phyloP scores from a whole-genome alignment of 2,329 filamentous ascomycete species.

The Epichloe coenophiala region DNA sequence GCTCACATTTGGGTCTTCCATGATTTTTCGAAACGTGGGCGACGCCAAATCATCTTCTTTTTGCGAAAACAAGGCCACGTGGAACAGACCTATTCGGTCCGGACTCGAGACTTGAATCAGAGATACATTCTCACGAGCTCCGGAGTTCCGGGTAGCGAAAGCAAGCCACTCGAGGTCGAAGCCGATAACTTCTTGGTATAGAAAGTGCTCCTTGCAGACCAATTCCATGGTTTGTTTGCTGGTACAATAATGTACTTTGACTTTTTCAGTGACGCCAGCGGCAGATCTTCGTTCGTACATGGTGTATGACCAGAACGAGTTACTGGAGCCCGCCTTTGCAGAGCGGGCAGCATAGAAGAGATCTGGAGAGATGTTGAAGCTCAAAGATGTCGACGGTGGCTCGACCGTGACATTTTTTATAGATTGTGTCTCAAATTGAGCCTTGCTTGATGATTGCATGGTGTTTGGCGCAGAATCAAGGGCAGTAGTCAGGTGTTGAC shows the following conservation, averaged over 20 bases:
- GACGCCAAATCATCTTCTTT: conserved; percentile 46
- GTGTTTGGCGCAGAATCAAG: background rate
- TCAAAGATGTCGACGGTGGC: conserved; percentile 15
- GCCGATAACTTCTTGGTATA: conserved; percentile 58
- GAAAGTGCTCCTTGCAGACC: conserved; percentile 50
- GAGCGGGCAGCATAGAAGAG: conserved; percentile 29
- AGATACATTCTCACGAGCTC: conserved; percentile 57
- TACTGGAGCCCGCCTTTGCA: conserved; percentile 27
- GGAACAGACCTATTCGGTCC: conserved; percentile 67
- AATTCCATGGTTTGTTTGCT: conserved; percentile 53
- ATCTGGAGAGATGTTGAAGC: conserved; percentile 17
- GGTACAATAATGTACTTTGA: conserved; percentile 67
- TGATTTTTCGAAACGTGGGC: conserved; percentile 54
- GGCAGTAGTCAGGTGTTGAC: background rate
- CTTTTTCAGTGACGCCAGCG: conserved; percentile 32
- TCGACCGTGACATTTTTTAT: background rate
- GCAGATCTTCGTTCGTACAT: conserved; percentile 45
- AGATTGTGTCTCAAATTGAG: background rate
- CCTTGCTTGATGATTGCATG: background rate
- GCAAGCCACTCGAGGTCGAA: conserved; percentile 81
- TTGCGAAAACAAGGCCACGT: conserved; percentile 51
- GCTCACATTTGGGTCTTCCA: conserved; percentile 54
- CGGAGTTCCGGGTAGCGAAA: conserved; percentile 29
- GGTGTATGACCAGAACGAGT: conserved; percentile 54
- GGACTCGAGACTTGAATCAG: conserved; percentile 73